Conservation (phyloP, 352 stramenopile genomes). For the Phytophthora palmivora region DNA sequence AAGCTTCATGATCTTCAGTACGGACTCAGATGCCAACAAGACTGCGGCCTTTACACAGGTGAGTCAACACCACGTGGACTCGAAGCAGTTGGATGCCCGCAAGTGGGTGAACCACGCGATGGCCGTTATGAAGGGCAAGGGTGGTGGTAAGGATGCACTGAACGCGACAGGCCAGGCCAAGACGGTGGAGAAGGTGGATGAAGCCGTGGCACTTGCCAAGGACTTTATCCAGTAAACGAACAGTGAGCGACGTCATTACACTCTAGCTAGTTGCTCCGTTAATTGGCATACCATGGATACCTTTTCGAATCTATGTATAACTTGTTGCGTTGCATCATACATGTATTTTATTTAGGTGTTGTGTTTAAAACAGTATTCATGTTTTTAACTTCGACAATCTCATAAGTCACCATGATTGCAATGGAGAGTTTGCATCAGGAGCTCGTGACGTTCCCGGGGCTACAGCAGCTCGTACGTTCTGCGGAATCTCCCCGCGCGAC, state of each 20-base stretch:
- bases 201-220: conserved; percentile 75
- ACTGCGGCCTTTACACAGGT: conserved; percentile 93
- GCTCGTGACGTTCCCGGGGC: conserved; percentile 39
- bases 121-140: conserved; percentile 93
- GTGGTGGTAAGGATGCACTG: conserved; percentile 92
- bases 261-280: conserved; percentile 14
- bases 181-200: conserved; percentile 72
- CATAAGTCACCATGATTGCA: too few species aligned
- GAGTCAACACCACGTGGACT: conserved; percentile 81
- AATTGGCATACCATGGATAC: conserved; percentile 3
- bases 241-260: conserved; percentile 36
- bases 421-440: conserved; percentile 44
- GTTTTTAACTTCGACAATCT: too few species aligned
- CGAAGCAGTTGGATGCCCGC: conserved; percentile 87
- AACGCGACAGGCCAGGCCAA: conserved; percentile 86
- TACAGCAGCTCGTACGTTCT: conserved; percentile 38
- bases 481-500: background rate
- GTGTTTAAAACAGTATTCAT: too few species aligned
- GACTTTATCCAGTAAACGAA: conserved; percentile 49
- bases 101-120: conserved; percentile 95
- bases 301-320: conserved; percentile 20
- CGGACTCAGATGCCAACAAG: conserved; percentile 93
- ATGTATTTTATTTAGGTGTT: too few species aligned
- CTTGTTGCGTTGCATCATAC: too few species aligned
- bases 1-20: conserved; percentile 94